phyloP scores from a whole-genome alignment of 805 yeast genomes.

The Blastobotrys parvus region DNA sequence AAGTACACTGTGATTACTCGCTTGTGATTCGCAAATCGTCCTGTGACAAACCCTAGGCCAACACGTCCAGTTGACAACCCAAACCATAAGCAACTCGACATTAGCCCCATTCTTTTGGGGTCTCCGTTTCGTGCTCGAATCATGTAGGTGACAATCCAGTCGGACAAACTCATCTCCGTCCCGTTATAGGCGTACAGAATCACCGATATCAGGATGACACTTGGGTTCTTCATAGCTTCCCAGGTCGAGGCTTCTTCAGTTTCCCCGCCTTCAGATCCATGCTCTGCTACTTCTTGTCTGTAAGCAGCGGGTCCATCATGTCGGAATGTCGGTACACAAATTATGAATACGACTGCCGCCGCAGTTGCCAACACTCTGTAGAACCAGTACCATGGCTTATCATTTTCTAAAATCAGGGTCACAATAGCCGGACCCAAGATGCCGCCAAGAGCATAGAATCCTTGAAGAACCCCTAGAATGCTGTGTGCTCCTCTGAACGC shows the following conservation, averaged over 20 bases:
- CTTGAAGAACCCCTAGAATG: conserved; percentile 56
- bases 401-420: conserved; percentile 41
- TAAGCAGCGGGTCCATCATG: conserved; percentile 18
- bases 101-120: conserved; percentile 44
- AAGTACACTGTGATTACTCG: conserved; percentile 23
- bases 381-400: conserved; percentile 44
- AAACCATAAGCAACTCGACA: conserved; percentile 63
- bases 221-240: conserved; percentile 8
- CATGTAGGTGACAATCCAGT: conserved; percentile 61
- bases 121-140: conserved; percentile 45
- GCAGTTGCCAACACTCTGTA: conserved; percentile 39
- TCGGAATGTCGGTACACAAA: conserved; percentile 38
- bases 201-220: conserved; percentile 38
- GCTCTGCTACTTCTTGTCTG: neutral
- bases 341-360: conserved; percentile 27
- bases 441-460: conserved; percentile 63
- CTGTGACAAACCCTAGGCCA: conserved; percentile 35
- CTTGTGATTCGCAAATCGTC: conserved; percentile 20
- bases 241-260: neutral
- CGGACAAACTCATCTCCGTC: conserved; percentile 56
- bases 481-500: conserved; percentile 47
- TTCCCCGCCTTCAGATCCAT: neutral
- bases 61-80: conserved; percentile 65
- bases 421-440: conserved; percentile 60
- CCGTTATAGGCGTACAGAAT: conserved; percentile 59